Evolutionary conservation across 768 basidiomycete species (phyloP), one percentile per base, ranked within the genome.

Genomic region (Serpula lacrymans): DNA sequence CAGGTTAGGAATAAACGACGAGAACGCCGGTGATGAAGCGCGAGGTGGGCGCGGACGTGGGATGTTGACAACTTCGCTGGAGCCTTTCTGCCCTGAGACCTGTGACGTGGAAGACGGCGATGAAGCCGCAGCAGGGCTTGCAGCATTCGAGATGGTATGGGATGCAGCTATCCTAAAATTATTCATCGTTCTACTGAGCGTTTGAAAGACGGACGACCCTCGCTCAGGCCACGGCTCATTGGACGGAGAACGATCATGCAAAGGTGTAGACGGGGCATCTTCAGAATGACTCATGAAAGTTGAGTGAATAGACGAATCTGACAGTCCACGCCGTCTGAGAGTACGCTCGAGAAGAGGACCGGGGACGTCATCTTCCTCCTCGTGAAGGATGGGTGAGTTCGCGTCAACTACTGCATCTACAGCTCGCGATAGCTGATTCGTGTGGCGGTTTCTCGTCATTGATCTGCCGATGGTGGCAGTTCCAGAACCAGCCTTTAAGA

Each of bases 271-370:
- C 24, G 20, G 23, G 44, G 40, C 17, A 22, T 67, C 63, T n/a
- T 69, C 70, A 4, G 60, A 68, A 34, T 85, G 77, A 40, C 64
- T 71, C 45, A 80, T 66, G 63, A 88, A 95, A 0, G 89, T 89
- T 4, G 89, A 85, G 46, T 82, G 88, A 45, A 97, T 92, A 2
- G 90, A 94, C 1, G 92, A 94, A 58, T 97, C 95, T 2, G 88
- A 91, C 36, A 96, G 62, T 2, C 92, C 91, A 39, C 94, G 77
- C 21, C 84, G 75, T 27, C 80, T 77, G 6, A 93, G 67, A 13
- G 82, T 79, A 16, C 80, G 79, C 34, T 84, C 73, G 18, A 82
- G 62, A 12, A 89, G 59, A n/a, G 82, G 70, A 4, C 73, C 67
- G 27, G 77, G 43, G 21, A 57, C 48, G 45, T 78, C 69, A 16